Base-by-base conservation (phyloP, 2,329 filamentous ascomycete genomes). In the Lecanosticta acicola region DNA sequence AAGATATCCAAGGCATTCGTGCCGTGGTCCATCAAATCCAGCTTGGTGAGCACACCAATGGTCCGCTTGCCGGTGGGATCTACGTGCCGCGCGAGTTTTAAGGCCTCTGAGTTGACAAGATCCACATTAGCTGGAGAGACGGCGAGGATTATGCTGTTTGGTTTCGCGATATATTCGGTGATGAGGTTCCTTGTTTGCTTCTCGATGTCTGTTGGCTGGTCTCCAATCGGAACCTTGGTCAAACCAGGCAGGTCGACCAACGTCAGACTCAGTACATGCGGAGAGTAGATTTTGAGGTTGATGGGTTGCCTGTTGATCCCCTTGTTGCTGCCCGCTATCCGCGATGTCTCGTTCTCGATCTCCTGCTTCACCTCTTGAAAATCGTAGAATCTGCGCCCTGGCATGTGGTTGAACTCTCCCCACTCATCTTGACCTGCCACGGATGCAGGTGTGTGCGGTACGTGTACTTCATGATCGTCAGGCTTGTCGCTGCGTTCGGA, bases 81-180 rank as follows among this genome's bases (percentile, higher is more conserved):
- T 44, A 98, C 93, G 80, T 98, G 88, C 43, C 93, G 84, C 49
- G 93, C 93, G 51, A 98, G 83, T 71, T 98, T 98, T 59, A 98
- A 73, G 5, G 93, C 90, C 68, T 98, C 93, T 5, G 93, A 98
- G 69, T 98, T 98, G 66, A 97, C 93, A 60, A 98, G 83, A 65
- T 98, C 93, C 62, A 97, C 91, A 62, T 98, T 98, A 43, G 93
- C 93, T 14, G 93, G 91, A 10, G 93, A 97, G 18, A 98, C 93
- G 24, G 93, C 93, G 42, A 98, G 79, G 55, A 98, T 84, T 62
- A 98, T 95, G 70, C 91, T 96, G 77, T 98, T 98, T 11, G 93
- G 91, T 72, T 98, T 98, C 47, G 90, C 90, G 63, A 97, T 98
- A 66, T 96, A 98, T 72, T 98, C 93, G 45, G 90, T 86, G 60